These are phyloP conservation scores for Mortierella hygrophila DNA, from an alignment of 192 early-diverging fungal species.

Conservation along the genomic window DNA sequence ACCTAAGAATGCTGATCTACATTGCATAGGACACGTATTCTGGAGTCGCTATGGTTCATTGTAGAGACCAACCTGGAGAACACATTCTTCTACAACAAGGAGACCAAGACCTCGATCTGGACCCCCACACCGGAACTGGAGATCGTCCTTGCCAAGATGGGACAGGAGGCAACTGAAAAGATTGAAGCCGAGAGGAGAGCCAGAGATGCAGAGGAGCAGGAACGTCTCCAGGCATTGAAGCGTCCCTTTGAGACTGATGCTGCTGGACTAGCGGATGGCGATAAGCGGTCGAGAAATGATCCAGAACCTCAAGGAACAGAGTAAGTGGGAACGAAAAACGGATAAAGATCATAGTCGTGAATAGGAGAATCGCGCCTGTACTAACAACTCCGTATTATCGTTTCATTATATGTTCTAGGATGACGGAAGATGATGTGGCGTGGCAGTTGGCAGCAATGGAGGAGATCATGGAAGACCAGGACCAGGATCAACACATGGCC, in stretches of 20 bases:
- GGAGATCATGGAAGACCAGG: constrained; percentile 37
- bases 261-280: neutral
- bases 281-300: constrained; percentile 33
- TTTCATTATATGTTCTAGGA: constrained; percentile 47
- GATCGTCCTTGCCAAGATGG: constrained; percentile 65
- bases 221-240: constrained; percentile 27
- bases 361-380: neutral
- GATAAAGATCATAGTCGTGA: neutral
- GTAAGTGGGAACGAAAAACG: constrained; percentile 16
- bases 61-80: constrained; percentile 76
- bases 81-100: constrained; percentile 83
- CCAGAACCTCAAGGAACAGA: constrained; percentile 43
- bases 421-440: constrained; percentile 73
- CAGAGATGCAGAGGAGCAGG: constrained; percentile 54
- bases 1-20: neutral
- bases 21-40: constrained; percentile 64
- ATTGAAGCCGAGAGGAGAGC: constrained; percentile 51
- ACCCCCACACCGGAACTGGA: constrained; percentile 69
- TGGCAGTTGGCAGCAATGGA: constrained; percentile 71
- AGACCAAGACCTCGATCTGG: constrained; percentile 79
- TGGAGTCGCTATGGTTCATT: constrained; percentile 80
- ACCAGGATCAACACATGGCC: constrained; percentile 31
- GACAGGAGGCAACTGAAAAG: constrained; percentile 55
- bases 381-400: neutral
- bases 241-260: constrained; percentile 13